Base-by-base conservation (phyloP, 2,329 filamentous ascomycete genomes). In the Kalaharituber pfeilii region DNA sequence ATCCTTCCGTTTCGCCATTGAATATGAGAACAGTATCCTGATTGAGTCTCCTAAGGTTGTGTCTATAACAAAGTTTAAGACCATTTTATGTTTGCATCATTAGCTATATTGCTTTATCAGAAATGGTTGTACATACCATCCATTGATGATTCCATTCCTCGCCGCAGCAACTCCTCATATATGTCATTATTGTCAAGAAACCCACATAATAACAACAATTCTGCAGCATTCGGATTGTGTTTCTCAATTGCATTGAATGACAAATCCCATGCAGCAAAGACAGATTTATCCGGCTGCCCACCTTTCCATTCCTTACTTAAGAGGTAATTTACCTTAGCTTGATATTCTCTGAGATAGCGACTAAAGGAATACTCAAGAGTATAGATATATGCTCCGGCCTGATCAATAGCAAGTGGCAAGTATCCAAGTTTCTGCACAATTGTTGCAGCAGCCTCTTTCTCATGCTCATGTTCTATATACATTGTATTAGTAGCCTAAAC, bases 151-250 rank as follows among this genome's bases (percentile, higher is more conserved):
- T 33, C 7, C 24, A 26, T 13, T 25, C 54, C 28, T 24, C 50
- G 18, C 33, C 52, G 25, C 42, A 60, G 53, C 3, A 62, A 30
- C 18, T 56, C 50, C 18, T 58, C 60, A 0, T 18, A 24, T 25
- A 62, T 62, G 27, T 60, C 53, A 3, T 59, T 50, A 24, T 58
- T 56, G 15, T 56, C 52, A 30, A 62, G n/a, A 36, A 62, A 61
- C 20, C 58, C 54, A 50, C 59, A 61, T n/a, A 56, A 22, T 13
- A 60, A 44, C 11, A 62, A 51, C 18, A 62, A 49, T 18, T 53
- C 45, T 5, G 58, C 53, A 13, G 60, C 58, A 8, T 24, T 36
- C 11, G 26, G 22, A 20, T 55, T 52, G 5, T 53, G 44, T 8
- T 49, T n/a, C 24, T 59, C n/a, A 39, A 62, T 59, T 8, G 55